These are phyloP conservation scores for Ajuga chamaepitys DNA, from an alignment of 257 asterid genomes.

Conservation along the genomic window DNA sequence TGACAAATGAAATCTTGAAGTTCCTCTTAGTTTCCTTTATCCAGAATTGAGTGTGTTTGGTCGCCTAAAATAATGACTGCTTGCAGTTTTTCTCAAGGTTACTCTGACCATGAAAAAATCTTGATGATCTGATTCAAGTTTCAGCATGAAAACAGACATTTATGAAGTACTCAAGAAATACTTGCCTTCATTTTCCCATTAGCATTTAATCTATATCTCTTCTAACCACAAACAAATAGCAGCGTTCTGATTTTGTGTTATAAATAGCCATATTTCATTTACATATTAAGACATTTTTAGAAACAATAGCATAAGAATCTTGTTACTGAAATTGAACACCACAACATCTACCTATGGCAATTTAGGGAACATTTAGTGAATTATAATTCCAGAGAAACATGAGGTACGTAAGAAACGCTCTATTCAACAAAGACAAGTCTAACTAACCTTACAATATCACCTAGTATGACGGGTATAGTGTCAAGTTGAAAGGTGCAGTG, in stretches of 20 bases:
- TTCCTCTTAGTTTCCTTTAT: background rate
- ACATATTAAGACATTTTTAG: background rate
- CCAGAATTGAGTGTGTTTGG: background rate
- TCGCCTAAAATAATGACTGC: background rate
- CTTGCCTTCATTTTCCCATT: background rate
- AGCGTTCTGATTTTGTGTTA: background rate
- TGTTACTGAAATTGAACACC: background rate
- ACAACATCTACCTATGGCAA: background rate
- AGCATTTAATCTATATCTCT: background rate
- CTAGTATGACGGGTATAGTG: constrained; percentile 76
- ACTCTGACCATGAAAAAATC: background rate
- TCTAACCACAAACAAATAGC: background rate
- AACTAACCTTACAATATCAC: constrained; percentile 61
- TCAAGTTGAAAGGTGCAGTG: constrained; percentile 70
- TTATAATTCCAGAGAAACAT: background rate
- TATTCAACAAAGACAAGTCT: background rate
- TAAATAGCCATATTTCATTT: background rate
- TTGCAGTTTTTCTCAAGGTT: background rate
- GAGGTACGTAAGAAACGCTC: background rate
- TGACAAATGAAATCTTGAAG: too few relatives aligned
- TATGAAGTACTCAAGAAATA: background rate
- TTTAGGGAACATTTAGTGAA: background rate
- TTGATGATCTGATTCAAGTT: background rate
- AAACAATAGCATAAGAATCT: background rate
- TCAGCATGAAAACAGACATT: background rate